Conservation (phyloP, 768 basidiomycete genomes). For the Suillus paluster region DNA sequence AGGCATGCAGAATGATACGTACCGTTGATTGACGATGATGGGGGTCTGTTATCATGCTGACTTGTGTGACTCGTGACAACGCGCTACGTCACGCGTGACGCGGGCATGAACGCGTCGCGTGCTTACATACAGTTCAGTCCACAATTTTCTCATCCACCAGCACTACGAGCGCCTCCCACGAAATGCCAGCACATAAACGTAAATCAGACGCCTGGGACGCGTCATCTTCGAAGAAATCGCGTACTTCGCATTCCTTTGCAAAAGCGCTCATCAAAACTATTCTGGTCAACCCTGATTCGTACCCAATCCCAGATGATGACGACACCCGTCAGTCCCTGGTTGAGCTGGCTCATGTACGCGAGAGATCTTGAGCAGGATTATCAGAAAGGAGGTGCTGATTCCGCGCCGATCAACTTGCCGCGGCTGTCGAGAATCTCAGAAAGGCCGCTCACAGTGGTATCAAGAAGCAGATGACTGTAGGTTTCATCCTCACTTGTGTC, state of each 20-base stretch:
- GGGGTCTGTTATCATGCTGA: no score
- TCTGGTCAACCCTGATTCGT: constrained; percentile 41
- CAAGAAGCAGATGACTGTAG: constrained; percentile 52
- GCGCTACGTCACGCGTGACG: constrained; percentile 31
- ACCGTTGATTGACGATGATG: neutral
- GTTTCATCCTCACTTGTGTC: constrained; percentile 16
- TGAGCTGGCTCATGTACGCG: constrained; percentile 38
- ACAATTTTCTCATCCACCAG: neutral
- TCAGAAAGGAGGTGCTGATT: constrained; percentile 18
- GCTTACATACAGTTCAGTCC: neutral
- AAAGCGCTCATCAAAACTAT: constrained; percentile 41
- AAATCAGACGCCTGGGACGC: constrained; percentile 31
- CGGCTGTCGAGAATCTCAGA: constrained; percentile 48
- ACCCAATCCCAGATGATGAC: constrained; percentile 40
- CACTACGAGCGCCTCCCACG: neutral
- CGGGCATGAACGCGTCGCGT: constrained; percentile 18
- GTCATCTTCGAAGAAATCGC: constrained; percentile 35
- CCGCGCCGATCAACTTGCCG: constrained; percentile 40
- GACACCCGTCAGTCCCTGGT: constrained; percentile 32
- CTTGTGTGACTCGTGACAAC: constrained; percentile 30
- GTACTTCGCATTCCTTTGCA: constrained; percentile 34
- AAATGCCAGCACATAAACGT: constrained; percentile 39
- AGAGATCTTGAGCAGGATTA: constrained; percentile 35
- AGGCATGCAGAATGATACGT: neutral
- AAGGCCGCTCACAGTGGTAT: constrained; percentile 53